A percentile compares a stretch with the other conserved stretches of the same genome.
These are phyloP conservation scores for Prunus mongolica DNA, from an alignment of 306 rosid genomes.

Conservation along the genomic window DNA sequence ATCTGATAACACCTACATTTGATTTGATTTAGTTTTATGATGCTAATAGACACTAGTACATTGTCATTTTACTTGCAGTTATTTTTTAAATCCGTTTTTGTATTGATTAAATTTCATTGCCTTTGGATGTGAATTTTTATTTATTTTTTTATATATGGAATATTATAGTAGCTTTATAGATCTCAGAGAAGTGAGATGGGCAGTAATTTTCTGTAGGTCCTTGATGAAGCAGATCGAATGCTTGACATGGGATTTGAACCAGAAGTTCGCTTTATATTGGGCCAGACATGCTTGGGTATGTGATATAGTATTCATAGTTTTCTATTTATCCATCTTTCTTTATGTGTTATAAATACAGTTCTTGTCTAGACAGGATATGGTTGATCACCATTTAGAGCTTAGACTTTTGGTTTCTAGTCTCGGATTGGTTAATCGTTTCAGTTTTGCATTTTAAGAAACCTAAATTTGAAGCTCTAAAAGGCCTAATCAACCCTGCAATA, in stretches of 20 bases:
- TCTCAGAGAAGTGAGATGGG: slow-evolving; percentile 1
- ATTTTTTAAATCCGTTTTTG: not conserved
- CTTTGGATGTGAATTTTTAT: not conserved
- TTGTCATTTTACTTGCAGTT: not conserved
- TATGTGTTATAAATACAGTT: no score
- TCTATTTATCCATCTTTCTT: not conserved
- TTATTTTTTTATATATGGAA: not conserved
- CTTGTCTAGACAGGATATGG: no score
- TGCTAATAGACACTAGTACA: not conserved
- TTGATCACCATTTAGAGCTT: no score
- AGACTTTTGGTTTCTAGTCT: no score
- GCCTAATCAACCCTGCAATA: no score
- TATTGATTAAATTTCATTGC: not conserved
- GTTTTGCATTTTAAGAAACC: no score
- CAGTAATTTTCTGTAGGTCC: slow-evolving; percentile 51
- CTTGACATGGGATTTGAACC: slow-evolving; percentile 98
- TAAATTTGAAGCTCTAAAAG: no score
- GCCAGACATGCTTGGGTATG: slow-evolving; percentile 79
- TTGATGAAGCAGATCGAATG: slow-evolving; percentile 98
- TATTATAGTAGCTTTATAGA: not conserved
- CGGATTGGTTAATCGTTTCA: no score
- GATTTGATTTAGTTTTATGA: not conserved
- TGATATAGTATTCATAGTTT: slow-evolving; percentile 1
- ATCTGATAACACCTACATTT: not conserved
- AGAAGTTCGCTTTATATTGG: slow-evolving; percentile 79